Evolutionary conservation across 140 eudicot genomes (phyloP).

Genomic region (Anethum foeniculum): DNA sequence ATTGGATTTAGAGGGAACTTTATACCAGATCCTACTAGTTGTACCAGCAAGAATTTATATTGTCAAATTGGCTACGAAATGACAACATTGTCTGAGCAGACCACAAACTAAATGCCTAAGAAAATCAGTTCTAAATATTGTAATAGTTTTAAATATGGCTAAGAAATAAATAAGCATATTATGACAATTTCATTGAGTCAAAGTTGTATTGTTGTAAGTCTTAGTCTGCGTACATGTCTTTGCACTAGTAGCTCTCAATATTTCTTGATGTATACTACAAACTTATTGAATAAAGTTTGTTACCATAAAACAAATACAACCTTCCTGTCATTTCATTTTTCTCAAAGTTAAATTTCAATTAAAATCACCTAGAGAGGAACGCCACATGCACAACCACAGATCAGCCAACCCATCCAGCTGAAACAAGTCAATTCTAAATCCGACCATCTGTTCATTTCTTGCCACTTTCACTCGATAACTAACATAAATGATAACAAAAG

Average conservation of each 20-base stretch:
- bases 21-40: constrained; percentile 69
- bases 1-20: background rate
- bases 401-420: background rate
- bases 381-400: background rate
- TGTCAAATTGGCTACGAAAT: constrained; percentile 87
- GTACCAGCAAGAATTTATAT: constrained; percentile 80
- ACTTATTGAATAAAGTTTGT: background rate
- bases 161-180: no score
- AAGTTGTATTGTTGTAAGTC: background rate
- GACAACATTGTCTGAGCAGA: constrained; percentile 58
- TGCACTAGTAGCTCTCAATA: background rate
- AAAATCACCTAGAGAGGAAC: background rate
- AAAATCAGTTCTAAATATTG: background rate
- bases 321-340: background rate
- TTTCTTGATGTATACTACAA: background rate
- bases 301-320: background rate
- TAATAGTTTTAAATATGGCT: no score
- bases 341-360: background rate
- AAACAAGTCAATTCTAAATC: no score
- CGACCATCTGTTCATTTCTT: background rate
- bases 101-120: constrained; percentile 85
- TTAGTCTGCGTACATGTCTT: background rate
- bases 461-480: background rate
- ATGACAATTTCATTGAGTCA: no score
- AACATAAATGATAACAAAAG: background rate